Conservation (phyloP, 805 yeast species). For the Lipomyces kockii region DNA sequence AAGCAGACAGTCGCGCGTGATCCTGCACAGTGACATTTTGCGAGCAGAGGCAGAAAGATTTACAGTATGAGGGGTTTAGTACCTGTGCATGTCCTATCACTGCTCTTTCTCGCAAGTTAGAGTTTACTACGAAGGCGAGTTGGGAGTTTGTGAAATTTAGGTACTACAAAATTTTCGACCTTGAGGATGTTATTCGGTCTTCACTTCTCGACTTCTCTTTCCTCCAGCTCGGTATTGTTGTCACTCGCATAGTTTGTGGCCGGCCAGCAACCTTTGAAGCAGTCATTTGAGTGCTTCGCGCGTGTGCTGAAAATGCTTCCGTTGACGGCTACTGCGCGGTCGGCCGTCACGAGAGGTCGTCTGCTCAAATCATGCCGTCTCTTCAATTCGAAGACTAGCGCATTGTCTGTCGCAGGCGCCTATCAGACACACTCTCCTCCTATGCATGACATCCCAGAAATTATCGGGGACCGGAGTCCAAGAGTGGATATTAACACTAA, state of each 20-base stretch:
- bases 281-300: background rate
- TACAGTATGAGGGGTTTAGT: background rate
- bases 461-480: conserved; percentile 2
- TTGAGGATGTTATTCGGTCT: background rate
- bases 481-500: background rate
- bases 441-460: background rate
- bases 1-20: background rate
- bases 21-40: no score
- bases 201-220: background rate
- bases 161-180: background rate
- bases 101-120: background rate
- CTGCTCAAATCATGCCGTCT: background rate
- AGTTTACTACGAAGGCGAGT: background rate
- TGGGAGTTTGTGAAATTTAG: background rate
- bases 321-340: conserved; percentile 1
- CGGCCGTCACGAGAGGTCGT: background rate
- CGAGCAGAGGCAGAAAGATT: no score
- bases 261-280: background rate
- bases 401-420: background rate
- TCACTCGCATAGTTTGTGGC: background rate
- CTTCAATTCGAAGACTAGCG: background rate
- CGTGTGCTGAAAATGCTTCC: conserved; percentile 1
- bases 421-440: background rate
- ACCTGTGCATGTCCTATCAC: background rate
- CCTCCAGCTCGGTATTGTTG: background rate